A percentile compares a stretch with the other conserved stretches of the same genome.
Conservation (phyloP, 2,329 filamentous ascomycete species). For the Xylaria sp. region DNA sequence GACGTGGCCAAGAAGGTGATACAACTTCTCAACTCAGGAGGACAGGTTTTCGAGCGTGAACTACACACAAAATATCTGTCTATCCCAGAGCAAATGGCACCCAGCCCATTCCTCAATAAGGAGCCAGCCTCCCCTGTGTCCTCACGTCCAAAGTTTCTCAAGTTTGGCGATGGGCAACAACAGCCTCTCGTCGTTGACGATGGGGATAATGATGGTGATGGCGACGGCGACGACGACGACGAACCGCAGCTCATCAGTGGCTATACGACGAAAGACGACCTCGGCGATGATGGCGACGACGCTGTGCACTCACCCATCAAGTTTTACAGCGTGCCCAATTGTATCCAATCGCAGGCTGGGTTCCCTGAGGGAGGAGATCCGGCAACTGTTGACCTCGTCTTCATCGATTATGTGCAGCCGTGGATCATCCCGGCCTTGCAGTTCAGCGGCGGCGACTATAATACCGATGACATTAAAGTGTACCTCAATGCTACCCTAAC, state of each 20-base stretch:
- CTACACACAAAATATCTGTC: constrained; percentile 60
- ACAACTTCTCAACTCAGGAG: constrained; percentile 66
- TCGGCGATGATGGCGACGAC: constrained; percentile 87
- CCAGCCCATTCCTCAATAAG: constrained; percentile 31
- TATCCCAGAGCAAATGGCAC: constrained; percentile 58
- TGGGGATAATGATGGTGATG: constrained; percentile 28
- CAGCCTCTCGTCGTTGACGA: constrained; percentile 40
- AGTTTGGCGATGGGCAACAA: constrained; percentile 34
- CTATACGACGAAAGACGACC: constrained; percentile 90
- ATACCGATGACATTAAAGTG: constrained; percentile 57
- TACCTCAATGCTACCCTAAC: constrained; percentile 68
- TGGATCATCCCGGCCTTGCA: constrained; percentile 82
- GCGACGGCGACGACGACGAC: constrained; percentile 44
- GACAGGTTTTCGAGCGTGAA: constrained; percentile 57
- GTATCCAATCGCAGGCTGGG: constrained; percentile 74
- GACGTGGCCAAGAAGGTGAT: constrained; percentile 75
- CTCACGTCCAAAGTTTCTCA: constrained; percentile 26
- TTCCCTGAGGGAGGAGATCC: constrained; percentile 70
- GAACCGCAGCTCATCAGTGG: constrained; percentile 60
- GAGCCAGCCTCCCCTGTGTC: constrained; percentile 17
- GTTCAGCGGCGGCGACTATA: constrained; percentile 64
- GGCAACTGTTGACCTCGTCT: constrained; percentile 85
- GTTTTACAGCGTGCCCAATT: constrained; percentile 85
- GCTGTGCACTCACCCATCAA: constrained; percentile 80
- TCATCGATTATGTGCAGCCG: constrained; percentile 88